Evolutionary conservation across 2,329 filamentous ascomycete genomes (phyloP).

Genomic region (Apiospora phragmitis): DNA sequence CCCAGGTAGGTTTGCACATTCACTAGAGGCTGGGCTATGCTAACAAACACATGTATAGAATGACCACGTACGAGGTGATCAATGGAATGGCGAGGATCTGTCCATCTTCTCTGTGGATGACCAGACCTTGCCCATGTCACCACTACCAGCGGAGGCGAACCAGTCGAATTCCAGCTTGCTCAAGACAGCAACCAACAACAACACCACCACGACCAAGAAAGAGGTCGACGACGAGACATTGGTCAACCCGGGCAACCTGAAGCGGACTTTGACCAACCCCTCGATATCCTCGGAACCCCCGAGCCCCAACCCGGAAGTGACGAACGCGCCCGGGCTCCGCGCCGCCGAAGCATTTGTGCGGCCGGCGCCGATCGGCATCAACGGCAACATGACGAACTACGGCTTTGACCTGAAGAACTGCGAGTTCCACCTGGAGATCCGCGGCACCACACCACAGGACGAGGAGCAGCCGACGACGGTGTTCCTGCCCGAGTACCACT

Average conservation of each 20-base stretch:
- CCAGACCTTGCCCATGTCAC: constrained; percentile 56
- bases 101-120: constrained; percentile 90
- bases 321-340: constrained; percentile 72
- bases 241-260: constrained; percentile 76
- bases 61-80: constrained; percentile 83
- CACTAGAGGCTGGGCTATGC: not conserved
- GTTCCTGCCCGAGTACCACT: constrained; percentile 90
- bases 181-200: constrained; percentile 36
- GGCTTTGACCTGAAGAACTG: constrained; percentile 83
- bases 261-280: constrained; percentile 67
- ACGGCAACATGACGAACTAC: constrained; percentile 69
- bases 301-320: constrained; percentile 55
- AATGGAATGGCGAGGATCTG: constrained; percentile 97
- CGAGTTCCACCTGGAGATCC: constrained; percentile 72
- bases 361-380: constrained; percentile 75
- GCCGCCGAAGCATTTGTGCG: constrained; percentile 93
- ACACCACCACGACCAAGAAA: constrained; percentile 28
- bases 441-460: constrained; percentile 56
- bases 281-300: constrained; percentile 62
- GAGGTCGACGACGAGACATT: constrained; percentile 52
- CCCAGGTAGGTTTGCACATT: constrained; percentile 51
- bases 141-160: constrained; percentile 36
- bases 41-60: constrained; percentile 53
- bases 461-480: constrained; percentile 75
- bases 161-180: constrained; percentile 50